Conservation (phyloP, 2,329 filamentous ascomycete species). For the Cyclaneusma minus region DNA sequence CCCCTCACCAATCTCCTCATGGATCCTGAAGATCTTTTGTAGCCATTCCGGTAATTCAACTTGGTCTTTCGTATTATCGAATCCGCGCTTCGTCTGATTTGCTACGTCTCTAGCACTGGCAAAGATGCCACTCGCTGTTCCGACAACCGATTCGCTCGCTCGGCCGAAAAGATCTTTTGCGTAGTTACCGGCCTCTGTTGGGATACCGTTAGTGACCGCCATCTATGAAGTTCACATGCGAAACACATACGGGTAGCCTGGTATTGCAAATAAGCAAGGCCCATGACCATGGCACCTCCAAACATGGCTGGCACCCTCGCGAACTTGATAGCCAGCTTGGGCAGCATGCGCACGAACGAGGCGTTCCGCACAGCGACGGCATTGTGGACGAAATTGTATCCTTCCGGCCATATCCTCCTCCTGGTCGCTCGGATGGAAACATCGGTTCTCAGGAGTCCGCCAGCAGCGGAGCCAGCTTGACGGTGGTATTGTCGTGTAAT, state of each 20-base stretch:
- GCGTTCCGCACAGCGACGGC: constrained; percentile 46
- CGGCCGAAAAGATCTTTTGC: constrained; percentile 60
- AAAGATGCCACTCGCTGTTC: constrained; percentile 53
- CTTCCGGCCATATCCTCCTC: constrained; percentile 59
- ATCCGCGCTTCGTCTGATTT: constrained; percentile 64
- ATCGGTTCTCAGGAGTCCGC: constrained; percentile 54
- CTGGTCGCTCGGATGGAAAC: constrained; percentile 43
- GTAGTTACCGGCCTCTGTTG: constrained; percentile 56
- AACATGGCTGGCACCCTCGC: constrained; percentile 79
- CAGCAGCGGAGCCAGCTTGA: constrained; percentile 37
- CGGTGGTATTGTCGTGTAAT: constrained; percentile 48
- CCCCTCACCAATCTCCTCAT: constrained; percentile 41
- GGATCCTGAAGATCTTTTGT: constrained; percentile 49
- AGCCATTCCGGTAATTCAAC: constrained; percentile 64
- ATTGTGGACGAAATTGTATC: constrained; percentile 72
- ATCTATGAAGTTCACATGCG: not conserved
- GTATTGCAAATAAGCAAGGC: constrained; percentile 86
- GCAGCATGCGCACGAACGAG: constrained; percentile 53
- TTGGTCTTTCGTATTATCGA: constrained; percentile 69
- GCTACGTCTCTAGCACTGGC: constrained; percentile 60
- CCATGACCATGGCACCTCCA: constrained; percentile 74
- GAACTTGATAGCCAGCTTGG: constrained; percentile 83
- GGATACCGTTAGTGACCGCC: constrained; percentile 1
- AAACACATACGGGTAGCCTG: constrained; percentile 68
- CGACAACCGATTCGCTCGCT: constrained; percentile 56